Conservation (phyloP, 345 rosid genomes). For the Eucalyptus erythrocorys region DNA sequence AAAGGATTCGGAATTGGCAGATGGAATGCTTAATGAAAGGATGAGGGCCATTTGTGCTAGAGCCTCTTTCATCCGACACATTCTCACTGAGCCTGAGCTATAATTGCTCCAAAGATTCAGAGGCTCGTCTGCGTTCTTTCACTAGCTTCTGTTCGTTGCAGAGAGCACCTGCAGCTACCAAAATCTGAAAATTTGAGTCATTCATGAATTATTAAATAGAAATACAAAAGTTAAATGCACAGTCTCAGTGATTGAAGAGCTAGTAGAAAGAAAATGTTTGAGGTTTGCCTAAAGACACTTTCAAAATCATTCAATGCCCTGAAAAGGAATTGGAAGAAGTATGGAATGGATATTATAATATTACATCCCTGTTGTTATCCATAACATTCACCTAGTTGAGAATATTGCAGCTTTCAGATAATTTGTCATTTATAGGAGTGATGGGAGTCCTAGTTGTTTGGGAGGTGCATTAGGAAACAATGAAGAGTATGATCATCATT, state of each 20-base stretch:
- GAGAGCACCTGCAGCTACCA: background rate
- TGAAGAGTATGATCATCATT: background rate
- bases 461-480: background rate
- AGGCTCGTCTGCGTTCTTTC: background rate
- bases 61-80: background rate
- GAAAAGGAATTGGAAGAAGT: background rate
- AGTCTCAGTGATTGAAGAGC: background rate
- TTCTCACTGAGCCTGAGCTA: background rate
- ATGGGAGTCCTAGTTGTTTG: background rate
- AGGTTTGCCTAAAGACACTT: background rate
- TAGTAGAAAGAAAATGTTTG: background rate
- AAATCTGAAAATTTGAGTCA: background rate
- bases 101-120: background rate
- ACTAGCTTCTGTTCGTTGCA: background rate
- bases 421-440: background rate
- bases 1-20: background rate
- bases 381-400: background rate
- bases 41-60: background rate
- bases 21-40: background rate
- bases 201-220: background rate
- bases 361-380: background rate
- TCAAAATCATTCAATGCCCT: background rate
- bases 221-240: background rate
- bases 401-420: rapidly evolving
- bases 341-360: background rate